Evolutionary conservation across 2,329 filamentous ascomycete species (phyloP), one percentile per base, ranked within the genome.

Genomic region (Aspergillus oerlinghausenensis): DNA sequence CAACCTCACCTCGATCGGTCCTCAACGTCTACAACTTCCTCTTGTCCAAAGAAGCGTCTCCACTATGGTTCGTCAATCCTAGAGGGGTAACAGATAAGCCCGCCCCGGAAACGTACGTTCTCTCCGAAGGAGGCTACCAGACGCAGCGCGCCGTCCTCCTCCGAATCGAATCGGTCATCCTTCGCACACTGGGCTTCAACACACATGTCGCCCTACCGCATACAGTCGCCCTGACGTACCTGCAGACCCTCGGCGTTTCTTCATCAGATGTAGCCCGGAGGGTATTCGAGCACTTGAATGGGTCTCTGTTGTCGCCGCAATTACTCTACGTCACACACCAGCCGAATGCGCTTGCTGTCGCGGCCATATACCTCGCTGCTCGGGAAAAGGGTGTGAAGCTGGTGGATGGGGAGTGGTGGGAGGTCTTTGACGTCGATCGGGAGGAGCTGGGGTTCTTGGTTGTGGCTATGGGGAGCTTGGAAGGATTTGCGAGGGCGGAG

Each of bases 401-500:
- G 75, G 91, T 93, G 0, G 88, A 89, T 61, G 84, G 84, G 50
- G 87, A 90, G 61, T 99, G 94, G 94, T 99, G 94, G 94, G 92
- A 97, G 73, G 90, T 97, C 0, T 97, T 97, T 72, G 94, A 99
- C 73, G 90, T 94, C 7, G 92, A 97, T 67, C 82, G 94, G 51
- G 94, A 99, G 77, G 92, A 96, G 71, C 80, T 99, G 38, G 94
- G 94, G 0, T 97, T 97, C 65, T 75, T 97, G 56, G 92, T 96
- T 3, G 90, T 97, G 10, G 92, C 83, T 0, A 84, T 97, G 82
- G 80, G 85, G 60, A 97, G 92, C 66, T 77, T 95, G 54, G 86
- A 88, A 60, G 86, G 84, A 0, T 91, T 88, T 75, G 84, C 86
- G 54, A 75, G 74, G 58, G 79, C 79, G 45, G 86, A 89, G 67